Evolutionary conservation across 129 eudicot species (phyloP), one percentile per base, ranked within the genome.

Genomic region (Artemisia tridentata): DNA sequence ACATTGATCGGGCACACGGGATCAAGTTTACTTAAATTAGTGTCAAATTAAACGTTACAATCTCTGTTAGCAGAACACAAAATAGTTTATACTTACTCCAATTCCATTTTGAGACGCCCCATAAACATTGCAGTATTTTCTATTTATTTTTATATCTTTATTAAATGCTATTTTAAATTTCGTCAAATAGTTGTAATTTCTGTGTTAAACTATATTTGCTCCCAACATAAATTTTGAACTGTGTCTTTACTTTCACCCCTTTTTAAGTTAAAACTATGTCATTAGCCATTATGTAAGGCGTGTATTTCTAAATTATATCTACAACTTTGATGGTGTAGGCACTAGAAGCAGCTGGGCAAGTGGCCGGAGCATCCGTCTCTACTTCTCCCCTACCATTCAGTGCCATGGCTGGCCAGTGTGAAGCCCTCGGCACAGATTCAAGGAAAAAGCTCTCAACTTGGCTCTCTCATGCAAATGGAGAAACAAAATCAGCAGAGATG

Each of bases 341-440:
- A 53, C 86, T 93, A 54, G 97, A 93, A 80, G 99, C 89, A 12
- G 99, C 99, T 76, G 99, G 99, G 57, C 99, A 90, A 80, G 97
- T 93, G 52, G 99, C 96, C 54, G 99, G 99, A 58, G 70, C 97
- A 78, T 82, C 97, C 2, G 86, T 89, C 71, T 93, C 98, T 9
- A 90, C 92, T 43, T 93, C 98, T 55, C 98, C 98, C 14, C 90
- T 93, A 63, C 92, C 97, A 15, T 93, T 90, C 86, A 86, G 95
- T 58, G 72, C 92, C 72, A 93, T 93, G 87, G 87, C 99, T 61
- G 85, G 95, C 57, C 96, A 93, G 51, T 93, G 99, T 82, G 97
- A 93, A 82, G 81, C 96, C 55, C 84, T 93, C 18, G 97, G 95
- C 18, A 87, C 86, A 1, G 97, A 88, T 73, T 70, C 97, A 34